phyloP scores from a whole-genome alignment of 2,329 filamentous ascomycete genomes.

The Trichoderma arundinaceum region DNA sequence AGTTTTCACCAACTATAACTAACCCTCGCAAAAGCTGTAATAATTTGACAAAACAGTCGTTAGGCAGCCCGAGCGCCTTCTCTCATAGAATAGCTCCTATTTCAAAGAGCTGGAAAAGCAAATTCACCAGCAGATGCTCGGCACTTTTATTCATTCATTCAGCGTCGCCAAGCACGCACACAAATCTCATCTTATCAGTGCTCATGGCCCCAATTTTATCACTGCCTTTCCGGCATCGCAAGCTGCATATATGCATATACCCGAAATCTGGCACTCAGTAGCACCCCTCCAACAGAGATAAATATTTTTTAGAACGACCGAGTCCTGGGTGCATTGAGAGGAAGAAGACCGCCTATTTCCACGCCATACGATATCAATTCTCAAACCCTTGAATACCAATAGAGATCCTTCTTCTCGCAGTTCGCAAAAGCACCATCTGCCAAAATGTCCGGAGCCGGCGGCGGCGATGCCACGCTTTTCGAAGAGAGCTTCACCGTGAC shows the following conservation, averaged over 20 bases:
- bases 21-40: not conserved
- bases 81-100: not conserved
- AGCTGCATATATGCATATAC: slow-evolving; percentile 9
- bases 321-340: not conserved
- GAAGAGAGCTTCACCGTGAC: slow-evolving; percentile 90
- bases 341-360: not conserved
- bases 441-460: slow-evolving; percentile 48
- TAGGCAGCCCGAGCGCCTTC: not conserved
- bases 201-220: slow-evolving; percentile 3
- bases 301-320: slow-evolving; percentile 17
- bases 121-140: not conserved
- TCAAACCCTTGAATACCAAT: not conserved
- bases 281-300: slow-evolving; percentile 17
- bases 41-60: not conserved
- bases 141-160: not conserved
- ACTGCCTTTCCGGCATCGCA: not conserved
- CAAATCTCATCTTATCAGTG: slow-evolving; percentile 4
- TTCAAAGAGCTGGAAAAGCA: not conserved
- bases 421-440: slow-evolving; percentile 33
- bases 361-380: slow-evolving; percentile 17
- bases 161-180: not conserved
- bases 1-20: slow-evolving; percentile 1
- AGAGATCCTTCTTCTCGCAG: not conserved
- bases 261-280: not conserved
- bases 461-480: slow-evolving; percentile 89